Conservation (phyloP, 2,329 filamentous ascomycete genomes). For the Neocatenulostroma microsporum region DNA sequence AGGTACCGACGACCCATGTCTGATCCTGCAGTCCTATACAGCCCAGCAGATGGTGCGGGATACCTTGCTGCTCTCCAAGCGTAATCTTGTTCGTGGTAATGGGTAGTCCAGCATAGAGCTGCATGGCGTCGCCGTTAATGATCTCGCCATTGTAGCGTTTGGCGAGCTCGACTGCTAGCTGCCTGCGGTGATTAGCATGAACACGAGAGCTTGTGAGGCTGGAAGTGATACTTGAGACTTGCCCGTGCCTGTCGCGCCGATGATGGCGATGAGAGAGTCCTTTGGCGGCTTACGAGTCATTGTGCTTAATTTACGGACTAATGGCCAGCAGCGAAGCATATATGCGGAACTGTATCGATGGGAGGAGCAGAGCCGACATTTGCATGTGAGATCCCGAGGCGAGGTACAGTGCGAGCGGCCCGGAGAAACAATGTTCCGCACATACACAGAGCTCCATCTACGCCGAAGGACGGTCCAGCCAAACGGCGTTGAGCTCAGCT, state of each 20-base stretch:
- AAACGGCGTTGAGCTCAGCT: too few species aligned
- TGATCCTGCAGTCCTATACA: slow-evolving; percentile 66
- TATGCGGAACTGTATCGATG: too few species aligned
- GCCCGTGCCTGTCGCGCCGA: slow-evolving; percentile 87
- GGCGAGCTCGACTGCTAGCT: slow-evolving; percentile 88
- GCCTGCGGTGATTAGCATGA: slow-evolving; percentile 32
- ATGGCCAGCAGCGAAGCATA: too few species aligned
- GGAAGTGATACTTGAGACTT: slow-evolving; percentile 67
- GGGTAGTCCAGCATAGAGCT: slow-evolving; percentile 84
- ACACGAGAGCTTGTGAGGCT: neutral
- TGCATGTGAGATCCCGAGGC: too few species aligned
- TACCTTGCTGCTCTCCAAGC: slow-evolving; percentile 61
- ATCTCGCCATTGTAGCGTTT: slow-evolving; percentile 80
- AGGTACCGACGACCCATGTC: slow-evolving; percentile 75
- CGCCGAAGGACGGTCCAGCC: too few species aligned
- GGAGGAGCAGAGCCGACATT: too few species aligned
- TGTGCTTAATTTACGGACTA: neutral
- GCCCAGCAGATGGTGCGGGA: slow-evolving; percentile 83
- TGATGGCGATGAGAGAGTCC: slow-evolving; percentile 64
- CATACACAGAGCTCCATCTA: too few species aligned
- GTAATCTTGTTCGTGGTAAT: slow-evolving; percentile 95
- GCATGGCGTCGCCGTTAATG: slow-evolving; percentile 97
- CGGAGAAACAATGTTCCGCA: too few species aligned
- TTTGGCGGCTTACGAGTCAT: slow-evolving; percentile 20
- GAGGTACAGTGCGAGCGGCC: too few species aligned